Conservation (phyloP, 2,329 filamentous ascomycete genomes). For the Colletotrichum incanum region DNA sequence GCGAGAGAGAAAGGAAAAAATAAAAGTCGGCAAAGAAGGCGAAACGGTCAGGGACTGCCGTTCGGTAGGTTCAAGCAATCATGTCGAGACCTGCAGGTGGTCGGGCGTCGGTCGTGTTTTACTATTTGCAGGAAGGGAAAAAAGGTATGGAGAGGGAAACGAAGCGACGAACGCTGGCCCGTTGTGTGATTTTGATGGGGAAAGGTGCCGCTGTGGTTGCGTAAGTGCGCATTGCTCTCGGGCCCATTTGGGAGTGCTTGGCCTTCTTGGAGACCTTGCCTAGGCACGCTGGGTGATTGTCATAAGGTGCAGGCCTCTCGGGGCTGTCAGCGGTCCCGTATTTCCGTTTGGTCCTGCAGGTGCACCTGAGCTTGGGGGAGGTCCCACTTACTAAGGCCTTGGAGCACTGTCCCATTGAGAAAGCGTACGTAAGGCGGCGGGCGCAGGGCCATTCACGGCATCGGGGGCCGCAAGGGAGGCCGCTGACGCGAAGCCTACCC, state of each 20-base stretch:
- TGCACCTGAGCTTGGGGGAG: background rate
- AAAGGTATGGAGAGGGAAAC: background rate
- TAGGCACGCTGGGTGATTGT: background rate
- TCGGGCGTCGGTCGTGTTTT: conserved; percentile 2
- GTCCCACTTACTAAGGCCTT: conserved; percentile 19
- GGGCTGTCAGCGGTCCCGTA: conserved; percentile 25
- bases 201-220: background rate
- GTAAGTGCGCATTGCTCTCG: conserved; percentile 2
- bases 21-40: background rate
- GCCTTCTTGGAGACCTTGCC: conserved; percentile 5
- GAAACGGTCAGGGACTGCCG: conserved; percentile 34
- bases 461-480: conserved; percentile 1
- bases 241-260: conserved; percentile 1
- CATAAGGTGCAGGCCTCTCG: conserved; percentile 18
- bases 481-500: background rate
- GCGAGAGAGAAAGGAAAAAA: background rate
- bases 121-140: conserved; percentile 10
- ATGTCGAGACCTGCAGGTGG: conserved; percentile 24
- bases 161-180: background rate
- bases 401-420: conserved; percentile 2
- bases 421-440: conserved; percentile 19
- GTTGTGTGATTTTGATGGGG: background rate
- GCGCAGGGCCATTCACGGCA: conserved; percentile 10
- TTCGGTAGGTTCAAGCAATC: conserved; percentile 22
- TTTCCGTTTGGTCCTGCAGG: conserved; percentile 25